A percentile compares a stretch with the other conserved stretches of the same genome.
These are phyloP conservation scores for Amoebophrya sp. DNA, from an alignment of 169 alveolate species.

Conservation along the genomic window DNA sequence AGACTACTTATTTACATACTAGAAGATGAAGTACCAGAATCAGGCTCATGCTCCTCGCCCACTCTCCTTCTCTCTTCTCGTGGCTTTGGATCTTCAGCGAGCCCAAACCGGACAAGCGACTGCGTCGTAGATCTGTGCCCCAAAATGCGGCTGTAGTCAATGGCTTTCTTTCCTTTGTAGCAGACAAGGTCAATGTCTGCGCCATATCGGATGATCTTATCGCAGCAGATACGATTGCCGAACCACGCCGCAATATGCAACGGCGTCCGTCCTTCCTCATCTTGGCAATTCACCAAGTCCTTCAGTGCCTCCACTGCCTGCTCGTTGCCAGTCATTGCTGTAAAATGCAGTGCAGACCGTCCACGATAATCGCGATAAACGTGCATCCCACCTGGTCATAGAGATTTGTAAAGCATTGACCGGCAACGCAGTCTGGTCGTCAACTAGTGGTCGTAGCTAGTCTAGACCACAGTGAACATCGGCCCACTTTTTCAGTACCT, in stretches of 20 bases:
- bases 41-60: not conserved
- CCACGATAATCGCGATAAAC: not conserved
- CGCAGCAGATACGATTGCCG: conserved; percentile 4
- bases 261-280: not conserved
- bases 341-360: not conserved
- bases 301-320: not conserved
- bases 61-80: not conserved
- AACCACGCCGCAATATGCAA: not conserved
- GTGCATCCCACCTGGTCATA: not conserved
- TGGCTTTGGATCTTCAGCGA: not conserved
- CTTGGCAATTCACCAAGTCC: not conserved
- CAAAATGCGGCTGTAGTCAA: not conserved
- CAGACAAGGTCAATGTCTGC: not conserved
- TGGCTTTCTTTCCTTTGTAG: not conserved
- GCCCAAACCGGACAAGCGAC: conserved; percentile 1
- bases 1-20: too few species aligned
- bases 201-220: not conserved
- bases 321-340: not conserved
- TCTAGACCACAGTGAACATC: too few species aligned
- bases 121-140: not conserved
- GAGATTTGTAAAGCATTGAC: not conserved
- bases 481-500: too few species aligned
- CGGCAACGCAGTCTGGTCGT: not conserved
- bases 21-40: too few species aligned
- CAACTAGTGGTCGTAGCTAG: too few species aligned